Evolutionary conservation across 2,329 filamentous ascomycete genomes (phyloP), one percentile per base, ranked within the genome.

Genomic region (Microdochium bolleyi): DNA sequence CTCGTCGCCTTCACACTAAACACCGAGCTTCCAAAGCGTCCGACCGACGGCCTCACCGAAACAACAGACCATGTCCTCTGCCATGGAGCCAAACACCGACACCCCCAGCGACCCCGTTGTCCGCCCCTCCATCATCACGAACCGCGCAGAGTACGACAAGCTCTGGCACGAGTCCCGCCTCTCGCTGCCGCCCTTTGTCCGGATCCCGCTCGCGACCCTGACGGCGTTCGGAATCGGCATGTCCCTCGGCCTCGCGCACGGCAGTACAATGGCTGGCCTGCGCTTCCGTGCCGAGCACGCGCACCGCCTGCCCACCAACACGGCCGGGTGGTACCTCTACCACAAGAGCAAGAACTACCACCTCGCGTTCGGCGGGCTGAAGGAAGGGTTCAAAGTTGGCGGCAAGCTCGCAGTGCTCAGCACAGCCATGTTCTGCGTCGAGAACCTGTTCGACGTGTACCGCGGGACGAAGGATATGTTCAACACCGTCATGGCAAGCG

Each of bases 291-390:
- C 94, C 55, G 94, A 99, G 71, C 95, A 99, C 66, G 91, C 94
- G 1, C 94, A 99, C 75, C 88, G 92, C 59, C 83, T 96, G 56
- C 94, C 94, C 21, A 84, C 82, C 3, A 85, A 85, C 1, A 85
- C 89, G 24, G 83, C 85, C 2, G 92, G 91, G 19, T 99, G 94
- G 94, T 99, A 92, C 67, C 81, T 97, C n/a, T 99, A 99, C 70
- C 92, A 97, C 75, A 96, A 96, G 72, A 89, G 84, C 66, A 97
- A 97, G 71, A 97, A 96, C 70, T 97, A 99, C 73, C 84, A 90
- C 62, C 80, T 87, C 51, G 85, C 89, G 62, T 79, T 87, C 22
- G 88, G 87, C 5, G 92, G 88, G 1, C 73, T 95, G 19, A 82
- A 82, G 51, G 90, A 95, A 63, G 94, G 90, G 0, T 61, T 89